Evolutionary conservation across 495 filamentous ascomycete genomes (phyloP), one percentile per base, ranked within the genome.

Genomic region (Astrothelium subdiscretum): DNA sequence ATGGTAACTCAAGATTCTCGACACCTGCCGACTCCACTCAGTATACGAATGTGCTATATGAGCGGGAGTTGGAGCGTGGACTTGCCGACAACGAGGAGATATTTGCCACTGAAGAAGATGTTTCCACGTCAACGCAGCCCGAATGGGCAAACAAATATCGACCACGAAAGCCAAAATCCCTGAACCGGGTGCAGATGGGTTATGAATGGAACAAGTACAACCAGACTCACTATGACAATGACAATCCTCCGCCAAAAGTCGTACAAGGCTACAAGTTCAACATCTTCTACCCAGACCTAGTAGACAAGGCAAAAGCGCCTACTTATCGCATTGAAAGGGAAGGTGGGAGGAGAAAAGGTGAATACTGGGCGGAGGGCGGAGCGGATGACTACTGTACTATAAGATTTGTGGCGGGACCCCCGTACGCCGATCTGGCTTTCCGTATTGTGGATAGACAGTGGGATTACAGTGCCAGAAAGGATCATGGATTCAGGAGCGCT

Each of bases 131-230:
- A 5, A 69, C 74, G 1, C 85, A 84, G 63, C 85, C 90, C 3
- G 83, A 85, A 66, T 99, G 94, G 94, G 88, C 91, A 18, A 81
- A 83, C 71, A 95, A 95, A 73, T 88, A 96, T 70, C 84, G 91
- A 18, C 92, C 95, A 26, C 82, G 94, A 59, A 97, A 97, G 76
- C 95, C 94, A 11, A 83, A 89, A 32, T 97, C 97, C 76, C 97
- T 99, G 81, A 97, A 97, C 71, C 86, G 94, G 24, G 92, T 97
- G 43, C 91, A 96, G 74, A 97, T 96, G 90, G 94, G 94, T 43
- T 99, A 97, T 74, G 94, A 99, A 72, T 99, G 94, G 94, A 99
- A 99, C 73, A 99, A 99, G 71, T 99, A 99, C 79, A 99, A 99
- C 69, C 94, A 99, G 74, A 99, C 94, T 1, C 94, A 99, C 77